Evolutionary conservation across 106 monocot genomes (phyloP).

Genomic region (Acorus calamus): DNA sequence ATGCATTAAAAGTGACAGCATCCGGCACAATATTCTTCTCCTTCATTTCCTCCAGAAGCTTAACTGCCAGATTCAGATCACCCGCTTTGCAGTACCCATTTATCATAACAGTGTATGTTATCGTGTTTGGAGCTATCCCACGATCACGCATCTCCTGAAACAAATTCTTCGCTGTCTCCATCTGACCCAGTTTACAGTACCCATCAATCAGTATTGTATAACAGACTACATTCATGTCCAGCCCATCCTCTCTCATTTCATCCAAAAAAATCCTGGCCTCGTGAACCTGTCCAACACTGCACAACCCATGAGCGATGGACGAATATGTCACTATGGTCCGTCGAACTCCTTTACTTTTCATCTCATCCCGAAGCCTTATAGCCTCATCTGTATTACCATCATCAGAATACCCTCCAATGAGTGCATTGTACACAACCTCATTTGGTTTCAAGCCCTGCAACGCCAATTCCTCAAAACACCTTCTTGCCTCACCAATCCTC

Average conservation of each 20-base stretch:
- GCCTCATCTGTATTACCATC: slow-evolving; percentile 37
- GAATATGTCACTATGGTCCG: slow-evolving; percentile 60
- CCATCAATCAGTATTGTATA: slow-evolving; percentile 75
- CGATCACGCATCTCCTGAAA: slow-evolving; percentile 47
- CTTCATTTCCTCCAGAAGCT: slow-evolving; percentile 64
- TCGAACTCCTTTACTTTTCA: slow-evolving; percentile 50
- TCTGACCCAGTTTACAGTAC: slow-evolving; percentile 58
- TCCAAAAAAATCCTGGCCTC: slow-evolving; percentile 47
- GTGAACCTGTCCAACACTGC: slow-evolving; percentile 46
- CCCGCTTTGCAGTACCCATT: slow-evolving; percentile 48
- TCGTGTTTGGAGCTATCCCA: slow-evolving; percentile 62
- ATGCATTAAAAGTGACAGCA: slow-evolving; percentile 47
- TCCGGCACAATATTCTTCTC: slow-evolving; percentile 48
- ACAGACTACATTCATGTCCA: slow-evolving; percentile 57
- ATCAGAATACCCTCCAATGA: slow-evolving; percentile 52
- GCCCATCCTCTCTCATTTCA: slow-evolving; percentile 33
- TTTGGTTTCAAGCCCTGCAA: slow-evolving; percentile 46
- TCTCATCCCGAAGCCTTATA: slow-evolving; percentile 46
- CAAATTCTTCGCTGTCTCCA: slow-evolving; percentile 41
- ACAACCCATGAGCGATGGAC: slow-evolving; percentile 68
- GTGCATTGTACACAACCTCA: slow-evolving; percentile 66
- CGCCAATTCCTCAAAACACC: slow-evolving; percentile 45
- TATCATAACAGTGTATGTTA: slow-evolving; percentile 82
- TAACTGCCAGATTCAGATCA: slow-evolving; percentile 34
- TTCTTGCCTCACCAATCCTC: slow-evolving; percentile 51